Conservation (phyloP, 345 rosid species). For the Hypericum androsaemum region DNA sequence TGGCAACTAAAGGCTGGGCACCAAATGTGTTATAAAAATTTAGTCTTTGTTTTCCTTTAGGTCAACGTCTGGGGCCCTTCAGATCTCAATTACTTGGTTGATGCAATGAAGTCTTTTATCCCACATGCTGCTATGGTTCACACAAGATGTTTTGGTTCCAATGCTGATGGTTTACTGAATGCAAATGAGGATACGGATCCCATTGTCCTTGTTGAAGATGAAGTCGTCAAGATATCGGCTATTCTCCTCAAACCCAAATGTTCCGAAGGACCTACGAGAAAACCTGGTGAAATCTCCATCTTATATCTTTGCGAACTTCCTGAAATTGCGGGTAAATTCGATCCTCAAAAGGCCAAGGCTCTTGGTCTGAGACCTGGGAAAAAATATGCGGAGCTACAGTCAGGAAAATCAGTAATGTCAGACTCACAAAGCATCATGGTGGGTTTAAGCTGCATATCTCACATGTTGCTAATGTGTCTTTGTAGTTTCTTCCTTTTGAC, state of each 20-base stretch:
- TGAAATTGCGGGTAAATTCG: slow-evolving; percentile 78
- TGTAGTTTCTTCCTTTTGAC: slow-evolving; percentile 4
- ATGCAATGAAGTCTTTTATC: slow-evolving; percentile 89
- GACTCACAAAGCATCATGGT: slow-evolving; percentile 58
- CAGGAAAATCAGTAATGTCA: slow-evolving; percentile 76
- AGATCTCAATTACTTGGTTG: slow-evolving; percentile 74
- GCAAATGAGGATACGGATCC: slow-evolving; percentile 32
- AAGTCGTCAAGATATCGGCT: slow-evolving; percentile 83
- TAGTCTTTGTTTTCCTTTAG: slow-evolving; percentile 23
- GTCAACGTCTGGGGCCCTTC: slow-evolving; percentile 96
- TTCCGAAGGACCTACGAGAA: slow-evolving; percentile 27
- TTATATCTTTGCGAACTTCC: slow-evolving; percentile 82
- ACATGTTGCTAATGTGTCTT: background rate
- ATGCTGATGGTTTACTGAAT: slow-evolving; percentile 25
- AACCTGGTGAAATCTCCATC: slow-evolving; percentile 74
- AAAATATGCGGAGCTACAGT: slow-evolving; percentile 64
- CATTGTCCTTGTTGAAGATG: slow-evolving; percentile 56
- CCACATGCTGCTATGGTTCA: slow-evolving; percentile 98
- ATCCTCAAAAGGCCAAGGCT: slow-evolving; percentile 62
- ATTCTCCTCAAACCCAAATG: slow-evolving; percentile 37
- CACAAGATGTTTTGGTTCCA: slow-evolving; percentile 67
- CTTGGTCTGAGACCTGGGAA: slow-evolving; percentile 83
- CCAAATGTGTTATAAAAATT: slow-evolving; percentile 4
- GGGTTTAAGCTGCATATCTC: slow-evolving; percentile 17
- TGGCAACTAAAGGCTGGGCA: background rate